Evolutionary conservation across 1,139 yeast species (phyloP), one percentile per base, ranked within the genome.

Genomic region (Pichia sp.): DNA sequence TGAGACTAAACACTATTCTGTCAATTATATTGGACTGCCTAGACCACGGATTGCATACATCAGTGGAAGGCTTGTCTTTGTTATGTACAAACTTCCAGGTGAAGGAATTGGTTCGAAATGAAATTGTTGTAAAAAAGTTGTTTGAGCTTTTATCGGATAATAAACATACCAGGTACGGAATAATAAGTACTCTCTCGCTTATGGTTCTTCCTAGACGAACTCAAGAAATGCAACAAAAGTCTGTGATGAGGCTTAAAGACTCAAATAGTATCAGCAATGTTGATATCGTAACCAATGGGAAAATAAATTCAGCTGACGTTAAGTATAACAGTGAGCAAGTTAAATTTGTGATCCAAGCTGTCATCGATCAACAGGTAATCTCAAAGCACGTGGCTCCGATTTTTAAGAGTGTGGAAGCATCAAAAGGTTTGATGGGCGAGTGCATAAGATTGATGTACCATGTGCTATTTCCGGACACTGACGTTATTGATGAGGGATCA

Each of bases 51-150:
- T 35, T 37, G 3, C 35, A 33, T 17, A 41, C 40, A 11, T 36
- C 46, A 1, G 42, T 46, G 25, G 78, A 72, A 52, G 70, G 72
- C 1, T 48, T 72, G 32, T 72, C 76, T 13, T 70, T 68, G 39
- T 47, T 72, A 18, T 61, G 72, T 1, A 55, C 71, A 25, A 66
- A 63, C 36, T 45, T 58, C 16, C 42, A 54, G 9, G 50, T 66
- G 4, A 61, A 63, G 37, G 49, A 53, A 11, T 32, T 35, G 14
- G 35, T 71, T 9, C 55, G 77, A 45, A 39, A 41, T 21, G 64
- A 69, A 42, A 60, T 56, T 16, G 48, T 45, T 13, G 46, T 63
- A 2, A 58, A 55, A 3, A 36, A 37, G 12, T 24, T 56, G 41
- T 21, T 47, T 3, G 14, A 24, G 2, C 31, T 30, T 10, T 7